Conservation (phyloP, 2,329 filamentous ascomycete genomes). For the Neofusicoccum parvum region DNA sequence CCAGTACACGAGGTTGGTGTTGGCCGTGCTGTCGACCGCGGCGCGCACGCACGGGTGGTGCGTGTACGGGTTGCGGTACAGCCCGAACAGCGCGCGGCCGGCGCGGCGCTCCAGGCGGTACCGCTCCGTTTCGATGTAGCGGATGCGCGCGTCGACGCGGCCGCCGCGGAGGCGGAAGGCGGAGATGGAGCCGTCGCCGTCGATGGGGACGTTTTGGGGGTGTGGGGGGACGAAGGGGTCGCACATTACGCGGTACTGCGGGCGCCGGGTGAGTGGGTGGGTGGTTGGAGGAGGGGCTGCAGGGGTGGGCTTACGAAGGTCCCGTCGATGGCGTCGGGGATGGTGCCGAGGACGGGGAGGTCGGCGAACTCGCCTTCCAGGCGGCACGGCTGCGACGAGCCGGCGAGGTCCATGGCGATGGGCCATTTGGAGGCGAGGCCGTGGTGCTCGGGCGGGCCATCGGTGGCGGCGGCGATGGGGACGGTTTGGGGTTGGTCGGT, state of each 20-base stretch:
- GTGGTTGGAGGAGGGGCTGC: too few relatives aligned
- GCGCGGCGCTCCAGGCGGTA: constrained; percentile 30
- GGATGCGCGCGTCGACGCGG: constrained; percentile 32
- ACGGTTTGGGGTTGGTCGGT: too few relatives aligned
- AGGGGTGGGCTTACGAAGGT: constrained; percentile 2
- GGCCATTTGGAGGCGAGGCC: constrained; percentile 21
- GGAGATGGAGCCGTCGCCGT: constrained; percentile 35
- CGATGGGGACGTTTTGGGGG: constrained; percentile 28
- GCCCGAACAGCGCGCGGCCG: constrained; percentile 21
- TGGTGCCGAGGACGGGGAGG: constrained; percentile 18
- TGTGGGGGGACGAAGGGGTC: constrained; percentile 31
- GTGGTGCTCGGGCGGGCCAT: neutral
- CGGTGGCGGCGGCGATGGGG: neutral
- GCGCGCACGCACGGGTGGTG: constrained; percentile 33
- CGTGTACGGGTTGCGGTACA: constrained; percentile 23
- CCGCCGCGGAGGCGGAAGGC: constrained; percentile 37
- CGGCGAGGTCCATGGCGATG: constrained; percentile 11
- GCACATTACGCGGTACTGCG: constrained; percentile 27
- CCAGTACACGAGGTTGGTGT: constrained; percentile 23
- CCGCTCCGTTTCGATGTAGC: constrained; percentile 36
- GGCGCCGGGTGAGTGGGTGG: neutral
- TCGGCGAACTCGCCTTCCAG: constrained; percentile 26
- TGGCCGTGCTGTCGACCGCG: constrained; percentile 25
- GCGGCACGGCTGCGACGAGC: constrained; percentile 22
- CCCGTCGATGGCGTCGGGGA: constrained; percentile 5